Evolutionary conservation across 2,329 filamentous ascomycete species (phyloP).

Genomic region (Microsporum ferrugineum): DNA sequence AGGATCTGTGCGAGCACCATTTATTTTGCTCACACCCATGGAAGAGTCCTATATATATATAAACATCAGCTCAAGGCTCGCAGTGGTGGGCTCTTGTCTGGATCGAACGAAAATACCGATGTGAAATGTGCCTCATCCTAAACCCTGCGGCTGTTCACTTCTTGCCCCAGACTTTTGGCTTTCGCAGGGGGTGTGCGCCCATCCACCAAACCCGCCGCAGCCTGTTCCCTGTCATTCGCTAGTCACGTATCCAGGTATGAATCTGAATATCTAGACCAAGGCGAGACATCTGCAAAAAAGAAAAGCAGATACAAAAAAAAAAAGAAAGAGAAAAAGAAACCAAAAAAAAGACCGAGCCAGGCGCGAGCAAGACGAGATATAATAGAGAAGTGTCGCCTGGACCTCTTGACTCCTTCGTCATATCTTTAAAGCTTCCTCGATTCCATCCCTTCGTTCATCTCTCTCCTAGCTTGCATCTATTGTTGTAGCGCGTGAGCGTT

Average conservation of each 20-base stretch:
- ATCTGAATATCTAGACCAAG: not conserved
- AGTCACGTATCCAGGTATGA: not conserved
- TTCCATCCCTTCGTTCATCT: not conserved
- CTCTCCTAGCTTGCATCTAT: not conserved
- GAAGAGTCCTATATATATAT: not conserved
- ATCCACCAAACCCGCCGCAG: not conserved
- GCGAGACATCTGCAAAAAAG: not conserved
- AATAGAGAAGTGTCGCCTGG: slow-evolving; percentile 1
- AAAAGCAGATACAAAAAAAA: not conserved
- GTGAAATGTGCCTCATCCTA: not conserved
- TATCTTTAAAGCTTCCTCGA: not conserved
- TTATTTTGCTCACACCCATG: not conserved
- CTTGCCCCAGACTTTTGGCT: slow-evolving; percentile 1
- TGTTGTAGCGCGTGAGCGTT: not conserved
- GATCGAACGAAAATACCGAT: not conserved
- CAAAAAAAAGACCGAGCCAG: not conserved
- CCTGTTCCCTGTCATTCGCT: slow-evolving; percentile 3
- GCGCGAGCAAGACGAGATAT: not conserved
- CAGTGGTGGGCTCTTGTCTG: not conserved
- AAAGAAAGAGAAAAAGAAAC: not conserved
- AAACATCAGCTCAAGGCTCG: not conserved
- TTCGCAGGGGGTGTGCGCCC: not conserved
- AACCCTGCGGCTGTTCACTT: slow-evolving; percentile 1
- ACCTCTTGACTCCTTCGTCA: not conserved
- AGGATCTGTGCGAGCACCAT: not conserved